These are phyloP conservation scores for Candida hungchunana DNA, from an alignment of 805 yeast genomes.

Conservation along the genomic window DNA sequence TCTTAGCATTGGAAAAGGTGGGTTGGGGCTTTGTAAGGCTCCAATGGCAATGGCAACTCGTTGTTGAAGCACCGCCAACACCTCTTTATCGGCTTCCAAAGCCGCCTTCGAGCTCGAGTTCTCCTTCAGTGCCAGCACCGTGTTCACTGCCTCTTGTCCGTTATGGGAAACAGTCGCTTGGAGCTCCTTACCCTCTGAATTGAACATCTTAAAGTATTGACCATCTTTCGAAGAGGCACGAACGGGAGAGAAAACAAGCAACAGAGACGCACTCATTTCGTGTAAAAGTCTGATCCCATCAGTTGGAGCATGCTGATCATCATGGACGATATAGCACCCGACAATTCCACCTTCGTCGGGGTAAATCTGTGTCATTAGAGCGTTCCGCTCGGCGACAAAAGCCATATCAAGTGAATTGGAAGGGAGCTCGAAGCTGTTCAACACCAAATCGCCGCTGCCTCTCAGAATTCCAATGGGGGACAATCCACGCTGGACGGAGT, in stretches of 20 bases:
- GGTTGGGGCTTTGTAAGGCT: too few species aligned
- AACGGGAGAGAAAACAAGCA: constrained; percentile 10
- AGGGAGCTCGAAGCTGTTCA: too few species aligned
- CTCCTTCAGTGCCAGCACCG: constrained; percentile 9
- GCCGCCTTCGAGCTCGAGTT: constrained; percentile 8
- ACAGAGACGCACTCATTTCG: constrained; percentile 1
- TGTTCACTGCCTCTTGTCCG: constrained; percentile 15
- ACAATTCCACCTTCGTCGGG: constrained; percentile 14
- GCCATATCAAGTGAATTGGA: constrained; percentile 6
- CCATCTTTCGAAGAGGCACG: constrained; percentile 11
- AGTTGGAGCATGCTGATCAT: constrained; percentile 1
- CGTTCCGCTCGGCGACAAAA: constrained; percentile 6
- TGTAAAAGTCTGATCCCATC: neutral
- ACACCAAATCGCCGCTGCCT: too few species aligned
- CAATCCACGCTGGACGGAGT: constrained; percentile 12
- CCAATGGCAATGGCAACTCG: constrained; percentile 4
- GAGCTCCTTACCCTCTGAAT: constrained; percentile 3
- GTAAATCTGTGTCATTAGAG: constrained; percentile 14
- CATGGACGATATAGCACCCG: constrained; percentile 11
- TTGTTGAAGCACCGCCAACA: constrained; percentile 6
- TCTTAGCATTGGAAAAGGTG: too few species aligned
- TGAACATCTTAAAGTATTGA: constrained; percentile 8
- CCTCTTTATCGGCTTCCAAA: constrained; percentile 9
- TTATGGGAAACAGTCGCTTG: constrained; percentile 2
- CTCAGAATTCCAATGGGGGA: constrained; percentile 11